Evolutionary conservation across 768 basidiomycete species (phyloP), one percentile per base, ranked within the genome.

Genomic region (Tulasnella calospora): DNA sequence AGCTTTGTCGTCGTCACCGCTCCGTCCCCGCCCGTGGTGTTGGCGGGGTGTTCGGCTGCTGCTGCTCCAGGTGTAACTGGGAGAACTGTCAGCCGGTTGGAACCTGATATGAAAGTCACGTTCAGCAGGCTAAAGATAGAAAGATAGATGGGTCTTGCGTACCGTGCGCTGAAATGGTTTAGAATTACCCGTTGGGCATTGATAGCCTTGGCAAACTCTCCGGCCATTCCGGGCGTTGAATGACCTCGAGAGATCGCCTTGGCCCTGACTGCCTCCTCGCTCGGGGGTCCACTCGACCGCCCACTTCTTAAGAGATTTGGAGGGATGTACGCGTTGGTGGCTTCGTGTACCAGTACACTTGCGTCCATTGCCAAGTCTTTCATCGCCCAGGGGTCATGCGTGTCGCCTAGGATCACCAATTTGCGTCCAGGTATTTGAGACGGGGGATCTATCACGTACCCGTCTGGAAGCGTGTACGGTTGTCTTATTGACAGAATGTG

Each of bases 341-440:
- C 90, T 84, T 96, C 94, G 83, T 96, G 95, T n/a, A 95, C 86
- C 27, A 95, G 87, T n/a, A 95, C 86, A 38, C 90, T 89, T 40
- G 91, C 89, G 75, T 89, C 89, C 82, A 84, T 83, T 27, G 92
- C 92, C 33, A 93, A 87, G 13, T 89, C 89, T n/a, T 88, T 84
- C 73, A 93, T 88, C 0, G 85, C 81, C 36, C 88, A 87, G 0
- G 85, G 87, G 81, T 95, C 90, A 80, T 85, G 89, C 0, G 93
- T 94, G 82, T 95, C 94, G 0, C 94, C 94, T 6, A 95, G 86
- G 70, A 95, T 87, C 35, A 91, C 91, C 57, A 96, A 83, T 82
- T 92, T 92, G 72, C 93, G 88, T 23, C 94, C 95, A 21, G 78
- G 79, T 0, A 80, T 79, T 1, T 84, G 83, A 30, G 38, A 46